phyloP scores from a whole-genome alignment of 306 rosid genomes.

The Prunus dulcis region DNA sequence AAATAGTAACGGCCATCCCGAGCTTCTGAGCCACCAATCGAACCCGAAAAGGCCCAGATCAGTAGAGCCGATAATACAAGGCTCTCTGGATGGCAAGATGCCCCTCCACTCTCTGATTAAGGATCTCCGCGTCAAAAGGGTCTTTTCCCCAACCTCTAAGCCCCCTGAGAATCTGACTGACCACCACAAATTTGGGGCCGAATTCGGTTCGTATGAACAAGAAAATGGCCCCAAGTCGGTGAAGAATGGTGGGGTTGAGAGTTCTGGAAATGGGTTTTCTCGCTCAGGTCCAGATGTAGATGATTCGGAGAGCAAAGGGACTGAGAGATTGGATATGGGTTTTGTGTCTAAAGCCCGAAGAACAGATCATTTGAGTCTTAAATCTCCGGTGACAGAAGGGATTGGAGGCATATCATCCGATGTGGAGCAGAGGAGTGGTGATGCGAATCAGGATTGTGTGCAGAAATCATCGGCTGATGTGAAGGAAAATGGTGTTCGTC shows the following conservation, averaged over 20 bases:
- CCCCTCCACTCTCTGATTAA: slow-evolving; percentile 25
- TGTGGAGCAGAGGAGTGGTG: slow-evolving; percentile 5
- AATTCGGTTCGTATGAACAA: not conserved
- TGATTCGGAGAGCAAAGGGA: not conserved
- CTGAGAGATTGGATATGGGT: slow-evolving; percentile 20
- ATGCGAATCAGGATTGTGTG: slow-evolving; percentile 1
- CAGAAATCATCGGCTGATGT: slow-evolving; percentile 31
- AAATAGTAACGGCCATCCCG: not conserved
- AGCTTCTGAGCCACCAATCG: not conserved
- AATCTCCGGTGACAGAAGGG: not conserved
- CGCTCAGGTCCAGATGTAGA: not conserved
- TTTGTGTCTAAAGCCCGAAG: slow-evolving; percentile 10
- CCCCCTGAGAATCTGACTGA: not conserved
- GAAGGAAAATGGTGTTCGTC: not conserved
- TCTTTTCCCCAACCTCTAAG: slow-evolving; percentile 46
- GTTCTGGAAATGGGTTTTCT: not conserved
- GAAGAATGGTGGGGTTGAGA: slow-evolving; percentile 5
- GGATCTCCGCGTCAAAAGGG: slow-evolving; percentile 69
- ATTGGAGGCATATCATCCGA: not conserved
- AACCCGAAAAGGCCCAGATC: slow-evolving; percentile 9
- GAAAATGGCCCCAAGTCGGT: not conserved
- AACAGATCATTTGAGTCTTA: not conserved
- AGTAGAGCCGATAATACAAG: not conserved
- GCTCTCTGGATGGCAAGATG: not conserved
- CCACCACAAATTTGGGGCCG: not conserved